A percentile compares a stretch with the other conserved stretches of the same genome.
These are phyloP conservation scores for Thraustochytrium striatum DNA, from an alignment of 352 stramenopile species.

Conservation along the genomic window DNA sequence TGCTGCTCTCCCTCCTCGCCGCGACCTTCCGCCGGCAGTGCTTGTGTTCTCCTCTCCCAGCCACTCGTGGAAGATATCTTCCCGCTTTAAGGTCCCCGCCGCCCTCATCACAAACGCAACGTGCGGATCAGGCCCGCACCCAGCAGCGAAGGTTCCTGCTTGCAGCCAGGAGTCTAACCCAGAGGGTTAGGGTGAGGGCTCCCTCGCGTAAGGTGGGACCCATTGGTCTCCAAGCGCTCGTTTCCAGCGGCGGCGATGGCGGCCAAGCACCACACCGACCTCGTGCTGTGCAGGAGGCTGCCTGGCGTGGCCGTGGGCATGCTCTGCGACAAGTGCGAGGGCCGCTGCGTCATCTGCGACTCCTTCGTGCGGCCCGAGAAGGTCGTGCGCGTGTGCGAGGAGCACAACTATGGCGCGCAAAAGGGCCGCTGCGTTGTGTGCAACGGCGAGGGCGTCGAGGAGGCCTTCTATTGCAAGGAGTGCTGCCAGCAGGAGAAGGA, in stretches of 20 bases:
- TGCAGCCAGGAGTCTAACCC: no score
- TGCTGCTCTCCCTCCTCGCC: no score
- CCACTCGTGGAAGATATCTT: no score
- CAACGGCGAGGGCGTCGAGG: constrained; percentile 90
- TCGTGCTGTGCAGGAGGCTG: constrained; percentile 99
- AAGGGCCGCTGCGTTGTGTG: constrained; percentile 93
- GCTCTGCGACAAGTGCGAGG: constrained; percentile 98
- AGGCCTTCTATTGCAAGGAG: constrained; percentile 99
- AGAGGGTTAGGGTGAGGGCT: no score
- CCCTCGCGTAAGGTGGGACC: no score
- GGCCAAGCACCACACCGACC: constrained; percentile 99
- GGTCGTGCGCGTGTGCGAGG: constrained; percentile 97
- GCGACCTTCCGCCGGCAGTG: no score
- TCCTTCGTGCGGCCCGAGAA: constrained; percentile 95
- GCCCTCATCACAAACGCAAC: no score
- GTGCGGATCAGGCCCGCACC: no score
- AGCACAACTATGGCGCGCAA: constrained; percentile 99
- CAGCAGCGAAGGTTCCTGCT: no score
- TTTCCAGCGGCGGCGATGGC: constrained; percentile 68
- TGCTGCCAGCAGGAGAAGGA: constrained; percentile 94
- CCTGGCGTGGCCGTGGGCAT: constrained; percentile 89
- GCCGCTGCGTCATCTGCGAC: constrained; percentile 99
- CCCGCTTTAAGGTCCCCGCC: no score
- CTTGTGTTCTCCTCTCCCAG: no score
- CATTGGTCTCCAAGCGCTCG: no score